Percentiles rank a stretch among this genome's conserved stretches.
Evolutionary conservation across 2,329 filamentous ascomycete species (phyloP).

Genomic region (Fusarium coffeatum): DNA sequence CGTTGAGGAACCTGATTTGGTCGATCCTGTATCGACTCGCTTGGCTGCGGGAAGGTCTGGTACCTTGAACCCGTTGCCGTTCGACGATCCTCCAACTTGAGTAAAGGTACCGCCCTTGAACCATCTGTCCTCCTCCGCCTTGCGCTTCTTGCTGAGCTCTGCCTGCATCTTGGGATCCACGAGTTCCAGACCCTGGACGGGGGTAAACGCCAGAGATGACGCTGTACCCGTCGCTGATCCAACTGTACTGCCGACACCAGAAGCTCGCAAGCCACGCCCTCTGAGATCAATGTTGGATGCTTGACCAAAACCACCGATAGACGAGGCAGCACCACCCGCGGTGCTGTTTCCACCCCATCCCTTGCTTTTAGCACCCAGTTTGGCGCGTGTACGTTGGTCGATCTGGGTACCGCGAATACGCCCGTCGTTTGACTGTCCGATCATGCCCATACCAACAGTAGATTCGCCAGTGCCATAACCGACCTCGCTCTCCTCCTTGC

Average conservation of each 20-base stretch:
- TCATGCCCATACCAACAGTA: constrained; percentile 93
- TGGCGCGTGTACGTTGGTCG: constrained; percentile 91
- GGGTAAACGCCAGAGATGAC: constrained; percentile 91
- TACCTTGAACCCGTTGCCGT: constrained; percentile 80
- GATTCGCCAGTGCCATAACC: constrained; percentile 89
- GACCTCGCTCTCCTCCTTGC: constrained; percentile 93
- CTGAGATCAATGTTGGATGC: constrained; percentile 75
- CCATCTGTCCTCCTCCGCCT: constrained; percentile 94
- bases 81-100: constrained; percentile 72
- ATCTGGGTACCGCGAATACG: constrained; percentile 88
- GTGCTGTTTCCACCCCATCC: constrained; percentile 86
- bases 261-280: constrained; percentile 81
- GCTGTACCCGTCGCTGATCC: constrained; percentile 75
- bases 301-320: constrained; percentile 81
- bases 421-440: constrained; percentile 89
- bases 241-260: constrained; percentile 80
- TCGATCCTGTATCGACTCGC: constrained; percentile 63
- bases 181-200: constrained; percentile 92
- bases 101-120: constrained; percentile 99
- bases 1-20: constrained; percentile 52
- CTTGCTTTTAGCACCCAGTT: constrained; percentile 93
- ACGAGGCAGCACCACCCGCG: constrained; percentile 77
- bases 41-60: constrained; percentile 80
- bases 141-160: constrained; percentile 88
- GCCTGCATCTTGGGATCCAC: constrained; percentile 93